Base-by-base conservation (phyloP, 306 rosid species). In the Ormosia emarginata region DNA sequence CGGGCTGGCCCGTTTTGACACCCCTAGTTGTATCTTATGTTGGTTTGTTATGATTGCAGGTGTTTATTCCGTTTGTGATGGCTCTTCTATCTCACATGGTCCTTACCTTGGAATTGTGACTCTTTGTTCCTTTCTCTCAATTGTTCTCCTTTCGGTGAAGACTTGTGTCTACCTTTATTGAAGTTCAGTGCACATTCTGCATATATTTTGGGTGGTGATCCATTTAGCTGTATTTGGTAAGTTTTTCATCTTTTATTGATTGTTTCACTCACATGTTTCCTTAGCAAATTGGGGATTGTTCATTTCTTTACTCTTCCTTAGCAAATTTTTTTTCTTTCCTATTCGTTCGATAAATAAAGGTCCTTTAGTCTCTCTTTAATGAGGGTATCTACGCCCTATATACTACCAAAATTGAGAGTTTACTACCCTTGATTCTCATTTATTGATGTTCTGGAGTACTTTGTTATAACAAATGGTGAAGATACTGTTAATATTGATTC, bases 91-190 rank as follows among this genome's bases (percentile, higher is more conserved):
- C 57, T 93, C 99, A 1, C 95, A 90, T n/a, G 98, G 99, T 75
- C 98, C 99, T 80, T 95, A 95, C 84, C 97, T 95, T 68, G 99
- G 98, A 85, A 91, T 94, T 46, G 99, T 95, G 88, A 87, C 94
- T 61, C 72, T 92, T 73, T 92, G 91, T 63, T 93, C 99, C 71
- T 72, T 90, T 72, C 49, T 85, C 68, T 95, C 99, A 32, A 87
- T 95, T 80, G 84, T 87, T 75, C 88, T 92, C 61, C 99, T 95
- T 63, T 95, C 98, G 10, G 90, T 91, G 78, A 95, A 95, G 81
- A 97, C 87, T 52, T 95, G 98, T 80, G 85, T 81, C 80, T 67
- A 74, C 17, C 56, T 79, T 83, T 74, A 67, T 71, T 76, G 40
- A 84, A 15, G 66, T 77, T 58, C 80, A 64, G 62, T 70, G 10